These are phyloP conservation scores for Venturia oleaginea DNA, from an alignment of 2,329 filamentous ascomycete species.

Conservation along the genomic window DNA sequence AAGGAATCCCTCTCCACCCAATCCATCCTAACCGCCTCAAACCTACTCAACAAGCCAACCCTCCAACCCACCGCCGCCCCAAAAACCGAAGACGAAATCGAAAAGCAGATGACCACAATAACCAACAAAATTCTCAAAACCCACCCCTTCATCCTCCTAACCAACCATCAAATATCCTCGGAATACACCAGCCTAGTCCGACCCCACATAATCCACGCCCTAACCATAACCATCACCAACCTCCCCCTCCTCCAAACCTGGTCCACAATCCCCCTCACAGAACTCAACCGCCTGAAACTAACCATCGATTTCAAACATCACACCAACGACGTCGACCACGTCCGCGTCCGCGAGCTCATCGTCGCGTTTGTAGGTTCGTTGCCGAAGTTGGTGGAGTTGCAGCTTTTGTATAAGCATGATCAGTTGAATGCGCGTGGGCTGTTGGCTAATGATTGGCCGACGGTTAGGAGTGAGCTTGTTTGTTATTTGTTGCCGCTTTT, in stretches of 20 bases:
- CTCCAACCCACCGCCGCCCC: background rate
- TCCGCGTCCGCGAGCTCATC: background rate
- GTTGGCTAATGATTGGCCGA: conserved; percentile 5
- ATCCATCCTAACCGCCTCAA: background rate
- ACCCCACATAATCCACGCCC: background rate
- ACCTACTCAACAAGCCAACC: background rate
- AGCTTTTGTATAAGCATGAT: background rate
- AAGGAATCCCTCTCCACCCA: background rate
- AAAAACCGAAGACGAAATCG: background rate
- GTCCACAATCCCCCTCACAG: background rate
- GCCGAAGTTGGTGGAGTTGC: background rate
- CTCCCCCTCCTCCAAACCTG: background rate
- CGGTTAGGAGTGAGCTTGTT: background rate
- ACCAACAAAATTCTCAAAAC: background rate
- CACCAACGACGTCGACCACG: background rate
- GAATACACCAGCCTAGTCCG: background rate
- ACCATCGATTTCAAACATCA: background rate
- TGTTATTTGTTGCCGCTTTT: background rate
- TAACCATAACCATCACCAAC: background rate
- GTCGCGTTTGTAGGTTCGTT: background rate
- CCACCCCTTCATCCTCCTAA: conserved; percentile 4
- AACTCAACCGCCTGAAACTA: background rate
- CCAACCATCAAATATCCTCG: background rate
- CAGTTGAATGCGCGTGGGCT: no score
- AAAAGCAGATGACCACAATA: background rate